These are phyloP conservation scores for Jackrogersella multiformis DNA, from an alignment of 495 filamentous ascomycete genomes.

Conservation along the genomic window DNA sequence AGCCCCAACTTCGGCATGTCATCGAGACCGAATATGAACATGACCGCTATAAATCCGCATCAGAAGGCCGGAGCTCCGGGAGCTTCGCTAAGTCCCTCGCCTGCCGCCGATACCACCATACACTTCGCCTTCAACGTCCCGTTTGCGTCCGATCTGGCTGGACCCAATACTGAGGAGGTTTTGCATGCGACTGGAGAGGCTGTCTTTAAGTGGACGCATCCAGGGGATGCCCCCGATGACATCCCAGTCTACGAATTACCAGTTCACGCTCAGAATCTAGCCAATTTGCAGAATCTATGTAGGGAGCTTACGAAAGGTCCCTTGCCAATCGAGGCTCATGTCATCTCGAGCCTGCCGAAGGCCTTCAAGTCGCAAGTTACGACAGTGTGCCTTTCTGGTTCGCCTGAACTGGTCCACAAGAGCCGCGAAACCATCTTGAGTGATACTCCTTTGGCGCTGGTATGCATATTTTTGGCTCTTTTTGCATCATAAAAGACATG, in stretches of 20 bases:
- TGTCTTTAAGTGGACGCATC: slow-evolving; percentile 88
- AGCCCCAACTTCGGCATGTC: slow-evolving; percentile 82
- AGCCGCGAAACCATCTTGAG: slow-evolving; percentile 86
- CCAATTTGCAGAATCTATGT: slow-evolving; percentile 78
- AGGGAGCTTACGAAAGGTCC: slow-evolving; percentile 74
- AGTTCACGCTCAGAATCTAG: slow-evolving; percentile 85
- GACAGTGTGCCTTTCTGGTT: slow-evolving; percentile 88
- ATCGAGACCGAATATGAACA: slow-evolving; percentile 74
- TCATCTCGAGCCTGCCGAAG: slow-evolving; percentile 85
- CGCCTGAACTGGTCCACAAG: slow-evolving; percentile 82
- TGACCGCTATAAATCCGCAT: slow-evolving; percentile 71
- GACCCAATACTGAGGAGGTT: slow-evolving; percentile 90
- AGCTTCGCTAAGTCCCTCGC: slow-evolving; percentile 70
- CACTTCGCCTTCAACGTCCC: slow-evolving; percentile 90
- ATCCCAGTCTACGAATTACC: slow-evolving; percentile 85
- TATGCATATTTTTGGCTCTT: slow-evolving; percentile 57
- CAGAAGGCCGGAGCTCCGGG: slow-evolving; percentile 72
- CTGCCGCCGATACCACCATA: slow-evolving; percentile 72
- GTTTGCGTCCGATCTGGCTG: slow-evolving; percentile 88
- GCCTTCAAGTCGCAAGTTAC: slow-evolving; percentile 77
- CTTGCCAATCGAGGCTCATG: slow-evolving; percentile 78
- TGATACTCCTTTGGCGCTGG: slow-evolving; percentile 86
- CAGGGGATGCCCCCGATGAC: slow-evolving; percentile 83
- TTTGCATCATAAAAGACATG: slow-evolving; percentile 9
- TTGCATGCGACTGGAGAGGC: slow-evolving; percentile 86